phyloP scores from a whole-genome alignment of 2,329 filamentous ascomycete species.

The Aspergillus latus region DNA sequence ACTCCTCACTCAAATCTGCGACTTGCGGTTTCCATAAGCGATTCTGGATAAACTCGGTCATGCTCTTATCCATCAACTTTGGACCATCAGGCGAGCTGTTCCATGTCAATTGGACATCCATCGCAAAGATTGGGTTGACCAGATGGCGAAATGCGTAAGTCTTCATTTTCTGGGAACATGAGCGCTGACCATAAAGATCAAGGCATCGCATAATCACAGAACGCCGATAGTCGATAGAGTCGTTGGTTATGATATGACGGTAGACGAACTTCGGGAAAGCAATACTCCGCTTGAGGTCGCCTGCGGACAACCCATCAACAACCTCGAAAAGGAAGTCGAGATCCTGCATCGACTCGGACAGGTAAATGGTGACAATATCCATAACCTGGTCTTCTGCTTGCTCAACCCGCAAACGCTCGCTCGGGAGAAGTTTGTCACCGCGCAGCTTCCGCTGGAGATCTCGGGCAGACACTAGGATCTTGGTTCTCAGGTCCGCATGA shows the following conservation, averaged over 20 bases:
- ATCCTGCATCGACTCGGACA: conserved; percentile 72
- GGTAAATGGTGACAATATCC: conserved; percentile 76
- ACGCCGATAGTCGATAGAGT: conserved; percentile 83
- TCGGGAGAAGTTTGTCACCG: conserved; percentile 66
- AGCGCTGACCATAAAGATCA: conserved; percentile 78
- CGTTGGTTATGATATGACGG: conserved; percentile 74
- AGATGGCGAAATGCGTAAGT: conserved; percentile 88
- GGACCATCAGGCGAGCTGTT: conserved; percentile 59
- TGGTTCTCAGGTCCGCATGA: conserved; percentile 58
- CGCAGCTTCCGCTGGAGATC: conserved; percentile 75
- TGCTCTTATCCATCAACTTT: conserved; percentile 76
- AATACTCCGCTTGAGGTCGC: conserved; percentile 76
- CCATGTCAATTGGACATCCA: conserved; percentile 88
- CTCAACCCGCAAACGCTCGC: conserved; percentile 77
- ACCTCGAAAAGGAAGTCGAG: conserved; percentile 81
- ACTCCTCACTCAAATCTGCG: conserved; percentile 78
- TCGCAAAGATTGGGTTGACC: conserved; percentile 93
- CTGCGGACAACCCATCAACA: conserved; percentile 78
- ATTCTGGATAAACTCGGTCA: conserved; percentile 87
- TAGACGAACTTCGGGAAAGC: conserved; percentile 81
- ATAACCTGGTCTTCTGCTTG: conserved; percentile 89
- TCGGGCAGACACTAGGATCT: conserved; percentile 65
- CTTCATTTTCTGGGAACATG: conserved; percentile 83
- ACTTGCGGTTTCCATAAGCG: conserved; percentile 92
- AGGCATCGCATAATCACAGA: conserved; percentile 79